These are phyloP conservation scores for Centaurea solstitialis DNA, from an alignment of 129 eudicot species.

Conservation along the genomic window DNA sequence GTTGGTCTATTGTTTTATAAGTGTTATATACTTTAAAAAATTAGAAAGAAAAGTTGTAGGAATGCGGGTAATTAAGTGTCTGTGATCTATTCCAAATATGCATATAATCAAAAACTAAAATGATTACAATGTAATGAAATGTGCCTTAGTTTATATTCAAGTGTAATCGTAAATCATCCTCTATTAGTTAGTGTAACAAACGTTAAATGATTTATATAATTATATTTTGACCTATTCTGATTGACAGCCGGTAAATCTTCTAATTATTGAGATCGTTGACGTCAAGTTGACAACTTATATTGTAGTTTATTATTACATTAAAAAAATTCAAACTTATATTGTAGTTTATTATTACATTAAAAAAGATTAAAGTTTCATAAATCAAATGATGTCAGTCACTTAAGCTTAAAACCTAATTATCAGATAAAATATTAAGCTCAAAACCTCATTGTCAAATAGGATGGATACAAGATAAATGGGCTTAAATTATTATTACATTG, in stretches of 20 bases:
- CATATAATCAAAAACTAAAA: no score
- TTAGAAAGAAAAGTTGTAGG: no score
- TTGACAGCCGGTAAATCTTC: no score
- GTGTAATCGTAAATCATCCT: neutral
- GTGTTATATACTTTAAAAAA: no score
- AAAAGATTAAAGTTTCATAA: no score
- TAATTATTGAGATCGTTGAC: neutral
- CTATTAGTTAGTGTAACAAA: neutral
- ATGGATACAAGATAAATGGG: neutral
- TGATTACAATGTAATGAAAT: no score
- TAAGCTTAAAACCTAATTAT: no score
- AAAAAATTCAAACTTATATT: no score
- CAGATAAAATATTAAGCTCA: neutral
- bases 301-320: neutral
- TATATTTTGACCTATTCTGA: no score
- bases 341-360: neutral
- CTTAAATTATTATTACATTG: neutral
- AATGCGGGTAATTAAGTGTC: neutral
- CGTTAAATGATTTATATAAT: neutral
- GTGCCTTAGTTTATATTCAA: neutral
- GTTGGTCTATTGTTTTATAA: neutral
- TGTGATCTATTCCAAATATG: neutral
- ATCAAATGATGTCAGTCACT: neutral
- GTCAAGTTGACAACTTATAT: no score
- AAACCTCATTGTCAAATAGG: neutral